Percentiles rank a stretch among this genome's conserved stretches.
Evolutionary conservation across 2,329 filamentous ascomycete species (phyloP).

Genomic region (Waltergamsia citrina): DNA sequence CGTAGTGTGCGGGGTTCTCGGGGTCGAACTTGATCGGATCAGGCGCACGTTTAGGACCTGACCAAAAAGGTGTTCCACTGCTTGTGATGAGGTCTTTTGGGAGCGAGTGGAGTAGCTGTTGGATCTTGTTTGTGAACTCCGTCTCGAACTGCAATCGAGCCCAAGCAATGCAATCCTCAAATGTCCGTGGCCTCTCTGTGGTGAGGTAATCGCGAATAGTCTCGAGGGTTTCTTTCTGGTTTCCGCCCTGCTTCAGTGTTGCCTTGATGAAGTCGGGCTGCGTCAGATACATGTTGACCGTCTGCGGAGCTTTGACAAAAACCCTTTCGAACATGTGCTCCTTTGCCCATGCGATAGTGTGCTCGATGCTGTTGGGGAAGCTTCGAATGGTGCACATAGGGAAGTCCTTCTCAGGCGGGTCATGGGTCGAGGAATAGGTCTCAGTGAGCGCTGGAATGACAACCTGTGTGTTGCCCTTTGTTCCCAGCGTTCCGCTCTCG

Average conservation of each 20-base stretch:
- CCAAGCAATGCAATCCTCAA: slow-evolving; percentile 96
- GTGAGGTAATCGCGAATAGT: slow-evolving; percentile 85
- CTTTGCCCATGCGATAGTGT: slow-evolving; percentile 96
- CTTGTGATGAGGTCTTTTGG: slow-evolving; percentile 88
- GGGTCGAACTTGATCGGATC: slow-evolving; percentile 84
- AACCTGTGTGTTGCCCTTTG: slow-evolving; percentile 97
- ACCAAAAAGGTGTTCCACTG: slow-evolving; percentile 90
- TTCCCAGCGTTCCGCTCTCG: slow-evolving; percentile 95
- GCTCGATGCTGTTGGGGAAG: slow-evolving; percentile 97
- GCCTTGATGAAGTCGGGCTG: slow-evolving; percentile 84
- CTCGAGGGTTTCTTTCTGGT: slow-evolving; percentile 89
- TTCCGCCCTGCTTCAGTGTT: slow-evolving; percentile 85
- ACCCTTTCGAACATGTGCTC: slow-evolving; percentile 84
- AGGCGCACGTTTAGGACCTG: slow-evolving; percentile 92
- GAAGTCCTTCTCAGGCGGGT: slow-evolving; percentile 96
- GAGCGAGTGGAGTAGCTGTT: slow-evolving; percentile 94
- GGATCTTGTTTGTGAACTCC: slow-evolving; percentile 94
- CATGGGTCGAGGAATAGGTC: slow-evolving; percentile 90
- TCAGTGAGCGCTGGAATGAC: slow-evolving; percentile 86
- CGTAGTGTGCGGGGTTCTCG: slow-evolving; percentile 76
- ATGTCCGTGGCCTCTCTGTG: slow-evolving; percentile 80
- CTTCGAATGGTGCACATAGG: slow-evolving; percentile 97
- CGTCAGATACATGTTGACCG: slow-evolving; percentile 86
- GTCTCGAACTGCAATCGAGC: slow-evolving; percentile 89
- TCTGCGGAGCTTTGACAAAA: slow-evolving; percentile 89